Base-by-base conservation (phyloP, 495 filamentous ascomycete genomes). In the Glonium stellatum region DNA sequence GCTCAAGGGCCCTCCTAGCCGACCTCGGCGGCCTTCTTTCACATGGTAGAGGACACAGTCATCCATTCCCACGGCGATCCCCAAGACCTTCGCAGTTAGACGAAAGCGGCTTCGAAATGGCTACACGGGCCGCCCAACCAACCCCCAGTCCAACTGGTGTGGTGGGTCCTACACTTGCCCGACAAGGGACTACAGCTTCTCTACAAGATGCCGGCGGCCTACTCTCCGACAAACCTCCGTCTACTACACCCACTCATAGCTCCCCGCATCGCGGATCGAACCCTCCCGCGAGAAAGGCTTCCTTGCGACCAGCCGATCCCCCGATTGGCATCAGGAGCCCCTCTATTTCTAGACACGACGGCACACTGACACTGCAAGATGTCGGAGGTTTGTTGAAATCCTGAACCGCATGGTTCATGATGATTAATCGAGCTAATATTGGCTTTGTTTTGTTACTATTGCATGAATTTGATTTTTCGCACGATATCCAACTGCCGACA, bases 11-110 rank as follows among this genome's bases (percentile, higher is more conserved):
- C 11, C 60, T 70, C 5, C 55, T 69, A 10, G 47, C 60, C 19
- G 69, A 69, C 50, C 35, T 69, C 1, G 69, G 69, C 9, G 69
- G 62, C 5, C 50, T 69, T 4, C 19, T 67, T 4, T 53, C 68
- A 3, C 63, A 59, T 41, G 55, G 41, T 41, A 52, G 58, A 53
- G 21, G 48, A 6, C 54, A 57, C 48, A 44, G 39, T 47, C 63
- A 57, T 31, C 55, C 55, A 25, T 31, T 55, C 3, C 31, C 58
- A 5, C 65, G 57, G 12, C 65, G 57, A 4, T 35, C 54, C 10
- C 64, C 65, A 9, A 60, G 64, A 9, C 47, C 62, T 21, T 63
- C 60, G 22, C 64, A 67, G 50, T 60, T 59, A 39, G 63, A 59
- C 0, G 64, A 69, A 51, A 27, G 10, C 48, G 56, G 62, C 12